phyloP scores from a whole-genome alignment of 2,329 filamentous ascomycete genomes.

The Penicillium sp. region DNA sequence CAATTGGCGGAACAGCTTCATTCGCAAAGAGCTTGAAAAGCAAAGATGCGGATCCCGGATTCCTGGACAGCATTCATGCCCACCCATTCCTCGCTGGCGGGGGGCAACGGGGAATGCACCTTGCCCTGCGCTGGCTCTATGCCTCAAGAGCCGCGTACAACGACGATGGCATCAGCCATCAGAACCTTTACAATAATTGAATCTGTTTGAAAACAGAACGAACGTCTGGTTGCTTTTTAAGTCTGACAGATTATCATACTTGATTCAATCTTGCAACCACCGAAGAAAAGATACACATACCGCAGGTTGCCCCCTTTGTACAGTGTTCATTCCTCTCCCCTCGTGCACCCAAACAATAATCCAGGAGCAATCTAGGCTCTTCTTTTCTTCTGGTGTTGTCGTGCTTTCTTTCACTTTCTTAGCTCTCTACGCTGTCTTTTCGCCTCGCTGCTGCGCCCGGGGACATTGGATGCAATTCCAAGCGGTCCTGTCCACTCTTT shows the following conservation, averaged over 20 bases:
- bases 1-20: constrained; percentile 1
- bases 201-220: neutral
- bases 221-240: neutral
- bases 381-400: constrained; percentile 17
- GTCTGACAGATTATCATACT: neutral
- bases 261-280: neutral
- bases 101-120: constrained; percentile 17
- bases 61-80: constrained; percentile 22
- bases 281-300: constrained; percentile 16
- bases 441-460: constrained; percentile 9
- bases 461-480: constrained; percentile 54
- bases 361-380: constrained; percentile 23
- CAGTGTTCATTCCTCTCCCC: constrained; percentile 19
- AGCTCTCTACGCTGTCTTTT: constrained; percentile 12
- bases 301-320: constrained; percentile 20
- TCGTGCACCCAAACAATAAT: constrained; percentile 21
- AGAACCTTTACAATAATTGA: neutral
- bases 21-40: no score
- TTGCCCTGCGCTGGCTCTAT: constrained; percentile 10
- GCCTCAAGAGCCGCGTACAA: neutral
- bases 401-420: constrained; percentile 13
- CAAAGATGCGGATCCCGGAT: constrained; percentile 15
- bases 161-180: neutral
- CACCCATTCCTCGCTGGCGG: constrained; percentile 20
- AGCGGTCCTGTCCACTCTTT: constrained; percentile 26